phyloP scores from a whole-genome alignment of 2,329 filamentous ascomycete genomes.

The Diplodia intermedia region DNA sequence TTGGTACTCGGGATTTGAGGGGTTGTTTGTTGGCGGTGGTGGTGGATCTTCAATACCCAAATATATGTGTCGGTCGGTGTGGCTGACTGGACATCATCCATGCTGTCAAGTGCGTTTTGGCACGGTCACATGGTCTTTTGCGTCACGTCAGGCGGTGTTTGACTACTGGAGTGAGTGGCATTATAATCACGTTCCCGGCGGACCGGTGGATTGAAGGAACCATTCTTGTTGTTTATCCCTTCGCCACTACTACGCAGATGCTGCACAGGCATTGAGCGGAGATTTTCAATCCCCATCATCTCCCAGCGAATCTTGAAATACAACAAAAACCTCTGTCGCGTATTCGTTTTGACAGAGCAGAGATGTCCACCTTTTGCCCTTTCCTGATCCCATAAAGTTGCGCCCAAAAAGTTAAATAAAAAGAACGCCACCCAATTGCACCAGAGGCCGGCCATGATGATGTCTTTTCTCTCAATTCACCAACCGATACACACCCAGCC shows the following conservation, averaged over 20 bases:
- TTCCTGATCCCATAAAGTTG: too few species aligned
- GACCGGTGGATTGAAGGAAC: background rate
- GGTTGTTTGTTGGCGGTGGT: background rate
- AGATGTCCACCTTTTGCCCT: too few species aligned
- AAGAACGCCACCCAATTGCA: too few species aligned
- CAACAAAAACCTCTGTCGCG: too few species aligned
- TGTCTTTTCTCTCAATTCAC: constrained; percentile 42
- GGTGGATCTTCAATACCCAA: background rate
- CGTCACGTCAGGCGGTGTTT: background rate
- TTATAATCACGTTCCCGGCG: background rate
- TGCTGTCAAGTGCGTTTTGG: background rate
- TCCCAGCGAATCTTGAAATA: too few species aligned
- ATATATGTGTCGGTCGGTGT: background rate
- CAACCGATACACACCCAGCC: constrained; percentile 54
- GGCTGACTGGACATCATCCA: background rate
- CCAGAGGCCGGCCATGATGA: too few species aligned
- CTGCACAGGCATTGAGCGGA: too few species aligned
- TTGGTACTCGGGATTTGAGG: background rate
- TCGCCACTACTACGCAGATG: too few species aligned
- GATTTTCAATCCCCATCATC: too few species aligned
- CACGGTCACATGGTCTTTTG: background rate
- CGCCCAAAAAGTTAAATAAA: too few species aligned
- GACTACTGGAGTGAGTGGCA: background rate
- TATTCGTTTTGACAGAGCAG: too few species aligned
- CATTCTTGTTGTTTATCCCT: too few species aligned